Conservation (phyloP, 352 stramenopile species). For the Globisporangium middletonii region DNA sequence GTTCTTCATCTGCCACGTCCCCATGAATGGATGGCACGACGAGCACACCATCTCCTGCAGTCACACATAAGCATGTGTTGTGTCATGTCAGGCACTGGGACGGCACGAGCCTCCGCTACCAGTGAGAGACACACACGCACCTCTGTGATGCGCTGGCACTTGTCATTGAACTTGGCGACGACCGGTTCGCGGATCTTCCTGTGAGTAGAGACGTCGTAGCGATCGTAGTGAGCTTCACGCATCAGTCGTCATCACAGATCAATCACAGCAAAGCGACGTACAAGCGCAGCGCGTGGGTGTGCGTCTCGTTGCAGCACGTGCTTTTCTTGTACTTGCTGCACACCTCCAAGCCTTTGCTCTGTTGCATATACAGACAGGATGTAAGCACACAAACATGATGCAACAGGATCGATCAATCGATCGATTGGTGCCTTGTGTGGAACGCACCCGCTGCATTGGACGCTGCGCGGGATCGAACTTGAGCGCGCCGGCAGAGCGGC, state of each 20-base stretch:
- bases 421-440: not conserved
- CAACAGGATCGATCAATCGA: not conserved
- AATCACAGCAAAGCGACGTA: conserved; percentile 17
- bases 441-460: conserved; percentile 59
- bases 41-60: conserved; percentile 73
- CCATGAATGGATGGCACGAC: conserved; percentile 74
- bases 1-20: conserved; percentile 65
- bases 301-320: conserved; percentile 78
- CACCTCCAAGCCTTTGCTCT: conserved; percentile 64
- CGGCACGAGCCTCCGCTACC: not conserved
- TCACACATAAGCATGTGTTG: not conserved
- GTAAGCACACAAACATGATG: not conserved
- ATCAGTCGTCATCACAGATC: not conserved
- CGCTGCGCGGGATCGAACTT: conserved; percentile 62
- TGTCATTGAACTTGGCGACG: conserved; percentile 64
- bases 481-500: conserved; percentile 52
- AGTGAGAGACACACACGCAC: conserved; percentile 8
- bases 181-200: conserved; percentile 78
- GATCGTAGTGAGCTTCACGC: not conserved
- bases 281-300: conserved; percentile 54
- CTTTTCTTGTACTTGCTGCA: conserved; percentile 79
- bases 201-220: not conserved
- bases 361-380: not conserved
- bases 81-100: not conserved
- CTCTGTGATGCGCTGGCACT: conserved; percentile 59